These are phyloP conservation scores for Zasmidium citrigriseum DNA, from an alignment of 2,329 filamentous ascomycete species.

Conservation along the genomic window DNA sequence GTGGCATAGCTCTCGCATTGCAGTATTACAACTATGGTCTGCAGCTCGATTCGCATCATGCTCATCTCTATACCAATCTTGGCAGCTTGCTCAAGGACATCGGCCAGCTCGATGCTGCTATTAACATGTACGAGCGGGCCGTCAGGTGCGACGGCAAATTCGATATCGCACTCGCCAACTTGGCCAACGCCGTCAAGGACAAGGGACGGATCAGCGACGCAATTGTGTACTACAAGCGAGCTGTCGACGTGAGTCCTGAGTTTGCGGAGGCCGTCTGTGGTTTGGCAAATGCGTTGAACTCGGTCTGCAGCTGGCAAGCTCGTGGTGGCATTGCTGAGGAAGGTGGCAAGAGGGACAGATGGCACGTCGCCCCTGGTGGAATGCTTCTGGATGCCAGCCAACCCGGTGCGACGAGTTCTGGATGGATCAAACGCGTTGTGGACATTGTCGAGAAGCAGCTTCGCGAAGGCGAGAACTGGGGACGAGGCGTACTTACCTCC, in stretches of 20 bases:
- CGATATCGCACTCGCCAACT: constrained; percentile 92
- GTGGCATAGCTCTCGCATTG: constrained; percentile 82
- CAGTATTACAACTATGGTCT: constrained; percentile 96
- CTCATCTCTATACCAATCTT: constrained; percentile 94
- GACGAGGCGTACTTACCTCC: constrained; percentile 64
- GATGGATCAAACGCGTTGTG: constrained; percentile 87
- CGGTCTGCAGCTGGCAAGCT: constrained; percentile 91
- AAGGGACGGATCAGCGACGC: constrained; percentile 90
- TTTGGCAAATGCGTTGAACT: constrained; percentile 90
- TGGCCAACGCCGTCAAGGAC: constrained; percentile 97
- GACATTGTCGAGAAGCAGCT: constrained; percentile 89
- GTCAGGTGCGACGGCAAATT: constrained; percentile 92
- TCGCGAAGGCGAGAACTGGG: constrained; percentile 83
- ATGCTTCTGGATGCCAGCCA: constrained; percentile 74
- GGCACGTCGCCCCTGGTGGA: constrained; percentile 86
- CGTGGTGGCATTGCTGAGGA: constrained; percentile 82
- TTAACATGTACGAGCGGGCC: constrained; percentile 95
- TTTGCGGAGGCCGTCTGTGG: constrained; percentile 98
- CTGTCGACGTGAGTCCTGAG: constrained; percentile 86
- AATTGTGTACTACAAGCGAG: constrained; percentile 86
- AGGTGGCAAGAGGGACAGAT: constrained; percentile 75
- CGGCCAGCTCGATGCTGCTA: constrained; percentile 85
- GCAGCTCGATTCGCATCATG: constrained; percentile 81
- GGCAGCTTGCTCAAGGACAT: constrained; percentile 96
- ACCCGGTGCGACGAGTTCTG: constrained; percentile 63